Evolutionary conservation across 768 basidiomycete genomes (phyloP).

Genomic region (Tylopilus plumbeoviolaceoides): DNA sequence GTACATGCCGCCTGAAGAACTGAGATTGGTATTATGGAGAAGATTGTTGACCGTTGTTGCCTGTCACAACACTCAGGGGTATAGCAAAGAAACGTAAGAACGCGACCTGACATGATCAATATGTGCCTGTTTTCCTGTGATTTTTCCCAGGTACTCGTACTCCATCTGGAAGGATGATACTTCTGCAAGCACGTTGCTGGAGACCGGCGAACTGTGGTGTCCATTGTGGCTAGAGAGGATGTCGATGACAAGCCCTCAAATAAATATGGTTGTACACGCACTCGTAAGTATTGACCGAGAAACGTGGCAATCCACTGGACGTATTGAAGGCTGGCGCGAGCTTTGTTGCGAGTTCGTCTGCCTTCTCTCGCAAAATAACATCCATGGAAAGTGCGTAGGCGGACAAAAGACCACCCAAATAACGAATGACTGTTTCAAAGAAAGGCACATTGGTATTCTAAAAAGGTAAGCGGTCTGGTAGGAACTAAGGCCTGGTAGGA

Average conservation of each 20-base stretch:
- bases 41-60: constrained; percentile 45
- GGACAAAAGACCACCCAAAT: constrained; percentile 83
- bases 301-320: constrained; percentile 65
- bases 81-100: not conserved
- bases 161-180: constrained; percentile 81
- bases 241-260: not conserved
- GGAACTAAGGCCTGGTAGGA: not conserved
- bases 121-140: constrained; percentile 67
- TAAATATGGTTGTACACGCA: constrained; percentile 25
- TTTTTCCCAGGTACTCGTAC: constrained; percentile 76
- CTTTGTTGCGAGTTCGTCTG: constrained; percentile 73
- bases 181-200: constrained; percentile 60
- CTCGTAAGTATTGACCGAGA: constrained; percentile 62
- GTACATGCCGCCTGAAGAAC: constrained; percentile 56
- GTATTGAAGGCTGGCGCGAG: constrained; percentile 73
- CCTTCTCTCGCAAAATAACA: constrained; percentile 55
- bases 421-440: constrained; percentile 87
- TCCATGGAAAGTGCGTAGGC: constrained; percentile 76
- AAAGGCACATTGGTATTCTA: constrained; percentile 44
- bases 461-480: constrained; percentile 2
- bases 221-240: constrained; percentile 1
- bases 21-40: constrained; percentile 46
- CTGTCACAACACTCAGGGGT: constrained; percentile 25
- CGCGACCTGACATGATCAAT: constrained; percentile 45
- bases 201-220: constrained; percentile 19